Conservation (phyloP, 331 rosid genomes). For the Acacia pycnantha region DNA sequence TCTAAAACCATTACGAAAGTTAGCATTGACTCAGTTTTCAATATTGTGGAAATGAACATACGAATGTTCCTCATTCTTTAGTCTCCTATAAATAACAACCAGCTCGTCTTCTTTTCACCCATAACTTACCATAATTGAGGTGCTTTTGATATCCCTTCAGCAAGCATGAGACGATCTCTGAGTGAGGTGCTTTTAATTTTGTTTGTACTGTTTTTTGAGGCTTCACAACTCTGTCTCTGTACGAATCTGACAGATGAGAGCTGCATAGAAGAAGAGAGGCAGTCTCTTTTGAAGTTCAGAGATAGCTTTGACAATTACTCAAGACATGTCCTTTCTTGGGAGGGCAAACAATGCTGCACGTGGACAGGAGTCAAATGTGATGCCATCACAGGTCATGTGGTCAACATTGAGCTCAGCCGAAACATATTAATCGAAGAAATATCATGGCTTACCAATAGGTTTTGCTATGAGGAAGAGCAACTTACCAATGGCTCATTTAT, state of each 20-base stretch:
- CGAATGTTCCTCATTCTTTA: too few species aligned
- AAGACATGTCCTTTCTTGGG: not conserved
- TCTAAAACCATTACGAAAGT: too few species aligned
- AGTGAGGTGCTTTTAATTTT: not conserved
- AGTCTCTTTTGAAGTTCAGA: not conserved
- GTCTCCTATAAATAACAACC: too few species aligned
- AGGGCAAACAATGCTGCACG: conserved; percentile 23
- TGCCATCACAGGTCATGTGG: not conserved
- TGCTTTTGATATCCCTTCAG: not conserved
- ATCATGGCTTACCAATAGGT: too few species aligned
- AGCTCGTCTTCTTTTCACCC: too few species aligned
- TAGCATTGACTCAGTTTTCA: too few species aligned
- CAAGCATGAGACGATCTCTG: not conserved
- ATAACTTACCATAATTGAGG: too few species aligned
- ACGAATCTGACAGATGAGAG: not conserved
- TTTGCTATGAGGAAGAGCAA: too few species aligned
- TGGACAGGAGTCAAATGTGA: conserved; percentile 30
- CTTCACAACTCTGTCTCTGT: not conserved
- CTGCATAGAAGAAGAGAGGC: not conserved
- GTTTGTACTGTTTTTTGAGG: not conserved
- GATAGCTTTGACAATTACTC: not conserved
- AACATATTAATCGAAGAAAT: not conserved
- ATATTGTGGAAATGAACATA: too few species aligned
- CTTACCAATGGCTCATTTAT: too few species aligned
- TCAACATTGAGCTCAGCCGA: not conserved